phyloP scores from a whole-genome alignment of 495 filamentous ascomycete genomes.

The Astrocystis sublimbata region DNA sequence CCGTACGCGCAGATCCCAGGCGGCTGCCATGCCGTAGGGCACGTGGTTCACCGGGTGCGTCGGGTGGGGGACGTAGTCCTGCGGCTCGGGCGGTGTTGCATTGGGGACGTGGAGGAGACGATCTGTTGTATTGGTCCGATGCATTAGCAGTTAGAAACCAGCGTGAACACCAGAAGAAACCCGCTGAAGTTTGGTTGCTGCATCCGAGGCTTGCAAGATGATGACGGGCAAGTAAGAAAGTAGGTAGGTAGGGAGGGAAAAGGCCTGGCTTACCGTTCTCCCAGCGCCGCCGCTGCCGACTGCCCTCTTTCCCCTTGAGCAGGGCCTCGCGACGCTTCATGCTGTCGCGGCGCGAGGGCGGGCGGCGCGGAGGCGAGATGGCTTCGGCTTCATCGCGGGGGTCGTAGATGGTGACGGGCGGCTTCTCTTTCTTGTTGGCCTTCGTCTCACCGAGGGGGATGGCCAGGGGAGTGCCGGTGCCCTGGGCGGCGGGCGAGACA shows the following conservation, averaged over 20 bases:
- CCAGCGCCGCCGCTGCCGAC: slow-evolving; percentile 81
- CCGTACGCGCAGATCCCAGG: slow-evolving; percentile 76
- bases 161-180: background rate
- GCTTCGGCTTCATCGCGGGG: slow-evolving; percentile 25
- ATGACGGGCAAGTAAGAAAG: background rate
- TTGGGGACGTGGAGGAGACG: slow-evolving; percentile 84
- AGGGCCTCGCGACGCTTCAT: slow-evolving; percentile 64
- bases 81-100: slow-evolving; percentile 73
- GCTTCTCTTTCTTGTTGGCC: slow-evolving; percentile 17
- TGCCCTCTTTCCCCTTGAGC: slow-evolving; percentile 92
- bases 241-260: background rate
- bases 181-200: background rate
- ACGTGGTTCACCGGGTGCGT: slow-evolving; percentile 75
- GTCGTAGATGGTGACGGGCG: slow-evolving; percentile 29
- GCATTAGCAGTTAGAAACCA: background rate
- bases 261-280: slow-evolving; percentile 73
- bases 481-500: slow-evolving; percentile 45
- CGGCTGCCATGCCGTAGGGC: slow-evolving; percentile 84
- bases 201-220: too few relatives aligned
- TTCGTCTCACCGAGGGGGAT: slow-evolving; percentile 47
- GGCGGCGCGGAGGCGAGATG: slow-evolving; percentile 36
- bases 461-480: slow-evolving; percentile 45
- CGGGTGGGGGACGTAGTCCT: slow-evolving; percentile 78
- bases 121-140: slow-evolving; percentile 58
- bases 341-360: slow-evolving; percentile 46